phyloP scores from a whole-genome alignment of 2,329 filamentous ascomycete species.

The Claviceps sorghi region DNA sequence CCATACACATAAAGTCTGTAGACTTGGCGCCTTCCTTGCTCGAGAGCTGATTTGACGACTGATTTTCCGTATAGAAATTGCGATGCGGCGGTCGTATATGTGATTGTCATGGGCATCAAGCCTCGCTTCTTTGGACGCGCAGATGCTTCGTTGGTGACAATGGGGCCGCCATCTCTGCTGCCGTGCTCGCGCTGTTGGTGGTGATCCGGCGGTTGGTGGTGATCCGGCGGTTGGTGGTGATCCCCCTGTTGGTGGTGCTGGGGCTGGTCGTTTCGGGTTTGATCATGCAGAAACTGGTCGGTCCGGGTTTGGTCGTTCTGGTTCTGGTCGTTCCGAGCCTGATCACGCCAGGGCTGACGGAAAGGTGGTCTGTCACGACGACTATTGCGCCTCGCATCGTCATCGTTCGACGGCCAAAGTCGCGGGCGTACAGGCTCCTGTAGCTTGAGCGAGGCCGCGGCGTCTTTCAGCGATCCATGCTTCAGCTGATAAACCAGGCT shows the following conservation, averaged over 20 bases:
- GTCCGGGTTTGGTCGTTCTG: background rate
- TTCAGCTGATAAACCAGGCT: conserved; percentile 42
- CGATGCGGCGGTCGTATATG: conserved; percentile 69
- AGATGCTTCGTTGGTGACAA: background rate
- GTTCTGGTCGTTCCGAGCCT: background rate
- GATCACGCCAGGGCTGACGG: background rate
- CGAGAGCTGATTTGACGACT: conserved; percentile 66
- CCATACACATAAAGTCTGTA: conserved; percentile 73
- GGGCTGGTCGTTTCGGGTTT: background rate
- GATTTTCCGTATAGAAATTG: conserved; percentile 82
- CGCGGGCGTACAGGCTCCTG: conserved; percentile 13
- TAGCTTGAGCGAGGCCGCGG: conserved; percentile 12
- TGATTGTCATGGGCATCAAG: conserved; percentile 24
- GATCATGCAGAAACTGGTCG: background rate
- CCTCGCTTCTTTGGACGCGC: conserved; percentile 11
- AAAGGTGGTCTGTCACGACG: background rate
- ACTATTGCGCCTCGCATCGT: background rate
- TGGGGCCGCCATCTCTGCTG: background rate
- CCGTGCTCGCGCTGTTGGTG: background rate
- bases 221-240: background rate
- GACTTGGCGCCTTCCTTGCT: conserved; percentile 49
- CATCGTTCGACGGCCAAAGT: background rate
- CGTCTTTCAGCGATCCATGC: conserved; percentile 23
- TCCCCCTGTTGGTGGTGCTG: background rate
- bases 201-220: background rate